Evolutionary conservation across 352 stramenopile species (phyloP), one percentile per base, ranked within the genome.

Genomic region (Globisporangium nunn): DNA sequence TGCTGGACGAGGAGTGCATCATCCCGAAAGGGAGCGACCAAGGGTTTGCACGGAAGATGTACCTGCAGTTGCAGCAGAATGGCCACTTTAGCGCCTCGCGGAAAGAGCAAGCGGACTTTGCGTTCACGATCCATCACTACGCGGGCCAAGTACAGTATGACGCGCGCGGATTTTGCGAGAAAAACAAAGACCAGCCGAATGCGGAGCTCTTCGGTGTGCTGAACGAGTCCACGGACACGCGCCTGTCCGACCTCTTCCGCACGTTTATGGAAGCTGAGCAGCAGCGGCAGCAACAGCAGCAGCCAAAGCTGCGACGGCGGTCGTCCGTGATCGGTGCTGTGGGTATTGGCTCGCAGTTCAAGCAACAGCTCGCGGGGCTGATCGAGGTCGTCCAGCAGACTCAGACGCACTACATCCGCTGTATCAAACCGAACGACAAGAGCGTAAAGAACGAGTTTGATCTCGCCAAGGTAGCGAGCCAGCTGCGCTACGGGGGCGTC

Each of bases 341-440:
- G 2, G 82, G 80, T 6, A 88, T 98, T 50, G 92, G 85, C 28
- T 96, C 87, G 43, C 87, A 98, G 62, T 98, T 98, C 64, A 92
- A 91, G 49, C 76, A 87, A 37, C 95, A 98, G 58, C 75, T 99
- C 15, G 88, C 90, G 29, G 81, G 81, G 33, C 77, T 99, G 15
- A 80, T 98, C 28, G 72, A 91, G 23, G 85, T 95, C 12, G 97
- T 99, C 31, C 89, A 98, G 31, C 75, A 87, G 53, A 99, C 96
- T 5, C 74, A 95, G 53, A 97, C 96, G 35, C 96, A 99, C 70
- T 99, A 98, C 70, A 97, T 99, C 63, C 91, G 97, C 33, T 99
- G 97, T 68, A 88, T 99, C 48, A 99, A 99, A 72, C 97, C 97
- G 18, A 99, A 99, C 66, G 93, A 98, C 65, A 71, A 83, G 43